A percentile compares a stretch with the other conserved stretches of the same genome.
Conservation (phyloP, 2,329 filamentous ascomycete species). For the Xylaria sp. region DNA sequence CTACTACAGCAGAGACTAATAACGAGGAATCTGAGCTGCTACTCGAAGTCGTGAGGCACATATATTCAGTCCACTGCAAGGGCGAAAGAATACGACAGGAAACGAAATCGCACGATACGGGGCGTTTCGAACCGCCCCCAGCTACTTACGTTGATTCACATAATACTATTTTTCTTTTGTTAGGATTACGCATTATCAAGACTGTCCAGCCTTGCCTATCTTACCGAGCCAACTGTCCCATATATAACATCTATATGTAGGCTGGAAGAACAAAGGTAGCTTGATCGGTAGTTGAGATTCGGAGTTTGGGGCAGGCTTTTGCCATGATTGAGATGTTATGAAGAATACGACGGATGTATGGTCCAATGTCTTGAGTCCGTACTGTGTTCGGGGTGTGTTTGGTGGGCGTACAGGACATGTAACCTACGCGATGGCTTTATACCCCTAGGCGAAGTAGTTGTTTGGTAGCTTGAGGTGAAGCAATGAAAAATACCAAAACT, state of each 20-base stretch:
- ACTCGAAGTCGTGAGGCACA: background rate
- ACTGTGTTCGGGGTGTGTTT: background rate
- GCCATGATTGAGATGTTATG: constrained; percentile 14
- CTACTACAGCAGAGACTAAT: background rate
- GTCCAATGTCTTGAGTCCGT: background rate
- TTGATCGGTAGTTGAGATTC: constrained; percentile 3
- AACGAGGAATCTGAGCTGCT: background rate
- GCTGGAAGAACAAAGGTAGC: background rate
- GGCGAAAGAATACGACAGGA: constrained; percentile 6
- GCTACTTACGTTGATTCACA: background rate
- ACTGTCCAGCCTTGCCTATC: constrained; percentile 12
- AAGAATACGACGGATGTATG: constrained; percentile 6
- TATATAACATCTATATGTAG: background rate
- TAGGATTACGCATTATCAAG: constrained; percentile 15
- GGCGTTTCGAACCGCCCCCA: background rate
- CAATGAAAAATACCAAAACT: background rate
- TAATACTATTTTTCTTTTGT: constrained; percentile 24
- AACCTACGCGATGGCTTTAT: constrained; percentile 24
- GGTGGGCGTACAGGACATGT: constrained; percentile 4
- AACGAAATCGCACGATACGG: background rate
- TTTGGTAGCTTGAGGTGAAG: background rate
- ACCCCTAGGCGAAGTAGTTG: constrained; percentile 13
- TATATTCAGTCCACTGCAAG: background rate
- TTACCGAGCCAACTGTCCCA: background rate
- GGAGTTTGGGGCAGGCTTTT: constrained; percentile 23